Conservation (phyloP, 2,329 filamentous ascomycete species). For the Tolypocladium inflatum region DNA sequence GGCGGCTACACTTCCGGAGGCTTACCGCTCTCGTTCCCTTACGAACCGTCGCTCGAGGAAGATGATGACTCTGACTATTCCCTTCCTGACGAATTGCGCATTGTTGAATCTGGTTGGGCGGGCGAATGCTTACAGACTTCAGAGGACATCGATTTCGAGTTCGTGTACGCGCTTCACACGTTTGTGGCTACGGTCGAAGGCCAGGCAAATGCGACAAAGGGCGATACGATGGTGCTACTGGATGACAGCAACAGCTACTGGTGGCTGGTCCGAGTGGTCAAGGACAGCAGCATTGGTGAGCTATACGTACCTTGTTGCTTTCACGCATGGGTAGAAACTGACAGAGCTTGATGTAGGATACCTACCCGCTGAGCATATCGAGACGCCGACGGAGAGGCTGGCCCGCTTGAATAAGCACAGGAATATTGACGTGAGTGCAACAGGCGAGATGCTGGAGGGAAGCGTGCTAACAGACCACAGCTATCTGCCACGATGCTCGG, state of each 20-base stretch:
- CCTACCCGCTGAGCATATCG: constrained; percentile 93
- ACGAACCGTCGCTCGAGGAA: constrained; percentile 33
- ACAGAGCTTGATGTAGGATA: constrained; percentile 54
- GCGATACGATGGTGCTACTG: constrained; percentile 95
- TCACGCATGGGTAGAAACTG: constrained; percentile 7
- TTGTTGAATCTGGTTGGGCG: constrained; percentile 64
- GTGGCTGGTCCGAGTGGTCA: constrained; percentile 96
- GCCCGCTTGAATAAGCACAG: constrained; percentile 94
- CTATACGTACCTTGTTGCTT: background rate
- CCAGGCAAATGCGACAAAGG: constrained; percentile 96
- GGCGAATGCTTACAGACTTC: constrained; percentile 76
- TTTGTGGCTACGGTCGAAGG: constrained; percentile 97
- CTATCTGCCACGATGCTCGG: constrained; percentile 54
- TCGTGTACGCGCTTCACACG: constrained; percentile 95
- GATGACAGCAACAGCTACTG: constrained; percentile 99
- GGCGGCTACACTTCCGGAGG: constrained; percentile 15
- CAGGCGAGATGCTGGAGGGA: background rate
- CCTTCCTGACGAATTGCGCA: constrained; percentile 47
- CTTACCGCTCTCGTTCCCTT: constrained; percentile 31
- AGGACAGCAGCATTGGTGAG: constrained; percentile 85
- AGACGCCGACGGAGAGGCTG: constrained; percentile 90
- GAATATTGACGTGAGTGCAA: constrained; percentile 76
- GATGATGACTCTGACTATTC: constrained; percentile 56
- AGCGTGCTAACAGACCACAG: constrained; percentile 20
- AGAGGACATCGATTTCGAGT: constrained; percentile 99